These are phyloP conservation scores for Cupressus sempervirens DNA, from an alignment of 75 land plant species.

Conservation along the genomic window DNA sequence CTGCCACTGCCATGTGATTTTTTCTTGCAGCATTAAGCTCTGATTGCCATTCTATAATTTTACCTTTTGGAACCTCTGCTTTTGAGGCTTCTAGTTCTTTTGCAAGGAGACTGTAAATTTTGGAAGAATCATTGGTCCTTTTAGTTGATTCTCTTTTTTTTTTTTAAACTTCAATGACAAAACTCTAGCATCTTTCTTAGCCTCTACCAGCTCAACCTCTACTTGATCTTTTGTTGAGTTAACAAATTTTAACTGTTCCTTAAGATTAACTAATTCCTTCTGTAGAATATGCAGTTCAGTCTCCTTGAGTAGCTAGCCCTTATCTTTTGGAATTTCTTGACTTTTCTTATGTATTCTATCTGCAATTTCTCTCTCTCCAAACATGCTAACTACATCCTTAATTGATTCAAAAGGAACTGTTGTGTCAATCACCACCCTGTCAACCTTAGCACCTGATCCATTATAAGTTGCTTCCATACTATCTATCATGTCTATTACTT, in stretches of 20 bases:
- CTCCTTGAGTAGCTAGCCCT: not conserved
- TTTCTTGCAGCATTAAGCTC: slow-evolving; percentile 1
- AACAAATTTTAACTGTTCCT: slow-evolving; percentile 6
- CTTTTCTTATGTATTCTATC: slow-evolving; percentile 37
- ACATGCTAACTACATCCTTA: slow-evolving; percentile 30
- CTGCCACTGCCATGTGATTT: not conserved
- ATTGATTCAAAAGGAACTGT: slow-evolving; percentile 33
- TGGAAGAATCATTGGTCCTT: not conserved
- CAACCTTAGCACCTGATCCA: slow-evolving; percentile 13
- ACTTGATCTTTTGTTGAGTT: slow-evolving; percentile 11
- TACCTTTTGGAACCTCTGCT: not conserved
- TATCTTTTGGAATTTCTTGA: slow-evolving; percentile 25
- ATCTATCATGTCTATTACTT: not conserved
- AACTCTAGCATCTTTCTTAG: slow-evolving; percentile 8
- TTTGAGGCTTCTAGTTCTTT: slow-evolving; percentile 7
- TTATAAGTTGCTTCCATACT: slow-evolving; percentile 1
- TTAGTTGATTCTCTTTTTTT: not conserved
- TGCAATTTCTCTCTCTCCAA: slow-evolving; percentile 20
- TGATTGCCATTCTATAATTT: not conserved
- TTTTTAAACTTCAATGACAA: not conserved
- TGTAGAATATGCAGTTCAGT: slow-evolving; percentile 15
- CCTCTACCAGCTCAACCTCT: slow-evolving; percentile 8
- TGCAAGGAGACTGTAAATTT: not conserved
- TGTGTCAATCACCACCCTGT: slow-evolving; percentile 23
- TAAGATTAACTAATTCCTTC: slow-evolving; percentile 10